phyloP scores from a whole-genome alignment of 176 grass and related monocot genomes.

The Tillandsia leiboldiana region DNA sequence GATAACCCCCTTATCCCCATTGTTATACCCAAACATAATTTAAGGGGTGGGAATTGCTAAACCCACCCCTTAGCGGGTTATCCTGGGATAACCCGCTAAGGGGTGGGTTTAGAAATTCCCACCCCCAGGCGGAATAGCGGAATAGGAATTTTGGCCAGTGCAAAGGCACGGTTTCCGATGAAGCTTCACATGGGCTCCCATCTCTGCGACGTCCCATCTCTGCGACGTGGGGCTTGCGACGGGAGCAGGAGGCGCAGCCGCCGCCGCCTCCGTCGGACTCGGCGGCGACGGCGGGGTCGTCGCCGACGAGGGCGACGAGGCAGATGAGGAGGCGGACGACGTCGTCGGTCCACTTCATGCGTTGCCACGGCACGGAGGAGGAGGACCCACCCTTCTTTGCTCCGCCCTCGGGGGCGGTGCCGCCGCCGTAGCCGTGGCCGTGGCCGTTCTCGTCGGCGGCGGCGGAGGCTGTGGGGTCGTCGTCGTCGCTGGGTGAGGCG shows the following conservation, averaged over 20 bases:
- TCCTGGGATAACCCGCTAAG: no score
- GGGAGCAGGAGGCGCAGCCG: constrained; percentile 5
- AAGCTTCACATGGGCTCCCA: no score
- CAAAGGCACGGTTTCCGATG: no score
- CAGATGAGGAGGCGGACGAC: constrained; percentile 59
- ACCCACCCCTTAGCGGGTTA: no score
- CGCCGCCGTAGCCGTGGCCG: not conserved
- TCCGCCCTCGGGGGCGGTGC: not conserved
- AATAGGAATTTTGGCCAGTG: no score
- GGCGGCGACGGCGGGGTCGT: constrained; percentile 27
- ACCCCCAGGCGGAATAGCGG: no score
- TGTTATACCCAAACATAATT: no score
- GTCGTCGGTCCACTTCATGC: constrained; percentile 60
- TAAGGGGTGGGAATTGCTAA: no score
- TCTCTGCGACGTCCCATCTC: no score
- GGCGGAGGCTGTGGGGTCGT: not conserved
- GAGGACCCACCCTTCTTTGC: constrained; percentile 23
- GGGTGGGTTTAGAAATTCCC: no score
- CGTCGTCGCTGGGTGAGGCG: not conserved
- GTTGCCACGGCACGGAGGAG: constrained; percentile 27
- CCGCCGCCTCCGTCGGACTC: constrained; percentile 28
- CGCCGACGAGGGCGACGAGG: constrained; percentile 36
- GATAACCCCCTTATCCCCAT: no score
- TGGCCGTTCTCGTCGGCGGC: not conserved
- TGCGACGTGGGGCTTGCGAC: constrained; percentile 30